Base-by-base conservation (phyloP, 768 basidiomycete genomes). In the Paxillus involutus region DNA sequence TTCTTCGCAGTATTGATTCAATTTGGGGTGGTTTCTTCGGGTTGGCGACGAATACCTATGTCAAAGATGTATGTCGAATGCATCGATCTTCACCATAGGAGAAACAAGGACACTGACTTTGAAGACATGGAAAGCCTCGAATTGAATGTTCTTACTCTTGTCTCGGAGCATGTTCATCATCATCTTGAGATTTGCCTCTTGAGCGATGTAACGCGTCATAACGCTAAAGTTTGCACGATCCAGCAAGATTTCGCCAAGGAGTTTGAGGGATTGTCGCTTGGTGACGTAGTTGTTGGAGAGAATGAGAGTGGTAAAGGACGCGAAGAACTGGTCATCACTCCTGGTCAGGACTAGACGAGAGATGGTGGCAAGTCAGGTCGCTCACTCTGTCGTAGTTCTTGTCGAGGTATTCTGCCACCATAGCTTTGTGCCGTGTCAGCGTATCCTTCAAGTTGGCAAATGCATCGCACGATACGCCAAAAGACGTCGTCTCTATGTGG, bases 61-160 rank as follows among this genome's bases (percentile, higher is more conserved):
- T 17, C 17, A 40, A 37, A 24, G 41, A 32, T 8, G 44, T 49
- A 16, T 14, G 46, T 14, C n/a, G 19, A 9, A 12, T 32, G 12
- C 12, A 16, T 12, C 4, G 33, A 24, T 40, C 21, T 9, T 24
- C 16, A 33, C 10, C 21, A 24, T 12, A 39, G 26, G 5, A 32
- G 10, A 24, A 32, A 17, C 14, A 24, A 19, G 29, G 29, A 14
- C 3, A 64, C 81, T n/a, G 50, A 94, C 96, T 84, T 98, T 99
- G 83, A 99, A 99, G 37, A 99, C 97, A 65, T 99, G 97, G 75
- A 99, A 99, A 3, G 97, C 96, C 70, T 99, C 97, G 53, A 98
- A 99, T 71, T 99, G 97, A 44, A 99, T 98, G 72, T 99, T 99
- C 80, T 94, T 92, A 81, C 95, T 98, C 82, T 95, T 97, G 70